These are phyloP conservation scores for Colletotrichum sp. DNA, from an alignment of 2,329 filamentous ascomycete species.

Conservation along the genomic window DNA sequence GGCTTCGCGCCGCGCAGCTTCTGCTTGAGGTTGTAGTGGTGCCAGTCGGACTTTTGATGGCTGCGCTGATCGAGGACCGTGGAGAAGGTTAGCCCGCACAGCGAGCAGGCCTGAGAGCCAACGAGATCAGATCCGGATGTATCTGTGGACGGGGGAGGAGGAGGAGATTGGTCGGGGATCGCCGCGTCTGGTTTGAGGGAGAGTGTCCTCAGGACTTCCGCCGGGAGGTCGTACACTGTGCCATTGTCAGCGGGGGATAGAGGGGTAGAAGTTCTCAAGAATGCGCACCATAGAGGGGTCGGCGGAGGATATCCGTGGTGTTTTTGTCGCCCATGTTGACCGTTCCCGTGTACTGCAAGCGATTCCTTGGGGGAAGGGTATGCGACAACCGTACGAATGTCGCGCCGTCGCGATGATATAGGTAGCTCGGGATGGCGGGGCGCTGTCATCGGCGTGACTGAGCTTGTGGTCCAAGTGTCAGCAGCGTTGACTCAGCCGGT, in stretches of 20 bases:
- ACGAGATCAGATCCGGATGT: constrained; percentile 42
- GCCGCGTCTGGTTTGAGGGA: constrained; percentile 45
- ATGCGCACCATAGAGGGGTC: constrained; percentile 54
- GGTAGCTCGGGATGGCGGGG: neutral
- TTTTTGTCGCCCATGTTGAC: constrained; percentile 40
- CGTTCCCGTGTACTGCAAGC: neutral
- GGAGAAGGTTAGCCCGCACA: constrained; percentile 76
- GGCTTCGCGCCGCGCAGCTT: constrained; percentile 76
- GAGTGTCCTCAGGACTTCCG: constrained; percentile 72
- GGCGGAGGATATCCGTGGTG: constrained; percentile 48
- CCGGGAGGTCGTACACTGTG: constrained; percentile 81
- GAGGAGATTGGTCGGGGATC: constrained; percentile 20
- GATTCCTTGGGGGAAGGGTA: neutral
- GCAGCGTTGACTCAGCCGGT: constrained; percentile 15
- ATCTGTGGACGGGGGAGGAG: constrained; percentile 17
- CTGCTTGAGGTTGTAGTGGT: constrained; percentile 94
- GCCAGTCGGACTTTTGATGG: constrained; percentile 88
- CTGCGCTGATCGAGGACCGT: constrained; percentile 80
- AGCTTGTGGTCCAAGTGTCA: neutral
- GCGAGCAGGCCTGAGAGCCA: constrained; percentile 76
- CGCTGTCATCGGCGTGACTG: neutral
- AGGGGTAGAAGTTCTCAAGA: constrained; percentile 13
- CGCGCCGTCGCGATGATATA: constrained; percentile 1
- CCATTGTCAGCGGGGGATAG: constrained; percentile 22
- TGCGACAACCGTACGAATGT: neutral